phyloP scores from a whole-genome alignment of 495 filamentous ascomycete genomes.

The Aspergillus funiculosus region DNA sequence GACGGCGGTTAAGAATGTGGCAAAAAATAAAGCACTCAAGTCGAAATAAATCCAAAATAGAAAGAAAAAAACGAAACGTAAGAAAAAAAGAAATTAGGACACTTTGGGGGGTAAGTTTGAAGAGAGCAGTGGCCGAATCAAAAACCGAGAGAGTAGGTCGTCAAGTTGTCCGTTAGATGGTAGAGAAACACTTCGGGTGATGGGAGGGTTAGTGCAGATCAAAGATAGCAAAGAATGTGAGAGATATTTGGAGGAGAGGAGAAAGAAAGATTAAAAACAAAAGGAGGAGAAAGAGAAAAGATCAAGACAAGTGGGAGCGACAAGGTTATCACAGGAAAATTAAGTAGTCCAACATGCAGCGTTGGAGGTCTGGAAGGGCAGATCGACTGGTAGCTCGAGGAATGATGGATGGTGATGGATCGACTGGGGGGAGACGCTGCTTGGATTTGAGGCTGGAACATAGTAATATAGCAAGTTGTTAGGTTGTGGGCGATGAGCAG shows the following conservation, averaged over 20 bases:
- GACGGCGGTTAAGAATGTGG: neutral
- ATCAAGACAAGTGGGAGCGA: slow-evolving; percentile 15
- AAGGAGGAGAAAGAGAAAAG: slow-evolving; percentile 13
- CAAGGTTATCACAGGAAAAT: slow-evolving; percentile 20
- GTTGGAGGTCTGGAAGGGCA: slow-evolving; percentile 9
- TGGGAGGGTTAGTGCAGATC: slow-evolving; percentile 1
- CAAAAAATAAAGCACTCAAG: too few species aligned
- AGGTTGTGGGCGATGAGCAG: slow-evolving; percentile 1
- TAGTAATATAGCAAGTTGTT: slow-evolving; percentile 11
- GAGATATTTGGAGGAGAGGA: slow-evolving; percentile 9
- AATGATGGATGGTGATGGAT: slow-evolving; percentile 22
- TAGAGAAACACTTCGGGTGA: slow-evolving; percentile 3
- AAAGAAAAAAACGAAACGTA: neutral
- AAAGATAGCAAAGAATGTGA: slow-evolving; percentile 1
- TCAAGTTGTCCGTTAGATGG: neutral
- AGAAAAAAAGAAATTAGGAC: slow-evolving; percentile 3
- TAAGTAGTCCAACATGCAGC: slow-evolving; percentile 21
- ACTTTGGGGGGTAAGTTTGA: neutral
- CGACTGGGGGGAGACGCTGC: slow-evolving; percentile 12
- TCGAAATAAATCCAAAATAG: neutral
- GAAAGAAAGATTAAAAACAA: slow-evolving; percentile 14
- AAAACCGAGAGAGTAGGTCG: neutral
- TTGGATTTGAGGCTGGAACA: slow-evolving; percentile 16
- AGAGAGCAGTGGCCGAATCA: slow-evolving; percentile 3
- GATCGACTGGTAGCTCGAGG: slow-evolving; percentile 12